These are phyloP conservation scores for Wickerhamomyces queroliae DNA, from an alignment of 805 yeast genomes.

Conservation along the genomic window DNA sequence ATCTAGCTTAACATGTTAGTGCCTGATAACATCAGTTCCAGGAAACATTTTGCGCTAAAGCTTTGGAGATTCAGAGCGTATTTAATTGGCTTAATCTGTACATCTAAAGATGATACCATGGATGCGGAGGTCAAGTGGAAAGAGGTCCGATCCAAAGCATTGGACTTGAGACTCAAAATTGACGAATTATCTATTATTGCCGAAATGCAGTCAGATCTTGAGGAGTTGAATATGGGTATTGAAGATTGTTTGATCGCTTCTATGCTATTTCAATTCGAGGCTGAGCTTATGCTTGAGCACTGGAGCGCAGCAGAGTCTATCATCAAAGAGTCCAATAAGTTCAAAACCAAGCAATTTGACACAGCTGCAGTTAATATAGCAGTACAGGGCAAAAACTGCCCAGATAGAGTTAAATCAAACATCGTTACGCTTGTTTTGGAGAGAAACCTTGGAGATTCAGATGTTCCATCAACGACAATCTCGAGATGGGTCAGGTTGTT, in stretches of 20 bases:
- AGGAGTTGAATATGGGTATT: conserved; percentile 10
- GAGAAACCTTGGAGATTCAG: conserved; percentile 15
- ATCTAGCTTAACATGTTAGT: conserved; percentile 13
- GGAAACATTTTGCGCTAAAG: conserved; percentile 12
- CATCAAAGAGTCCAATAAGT: conserved; percentile 12
- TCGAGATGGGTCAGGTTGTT: conserved; percentile 26
- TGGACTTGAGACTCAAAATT: conserved; percentile 8
- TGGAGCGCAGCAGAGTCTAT: conserved; percentile 15
- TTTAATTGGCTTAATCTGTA: conserved; percentile 14
- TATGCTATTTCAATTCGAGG: conserved; percentile 19
- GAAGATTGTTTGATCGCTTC: conserved; percentile 18
- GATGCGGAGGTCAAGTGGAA: conserved; percentile 7
- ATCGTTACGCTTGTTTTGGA: conserved; percentile 18
- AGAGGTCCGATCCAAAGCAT: conserved; percentile 4
- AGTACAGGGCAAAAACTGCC: conserved; percentile 8
- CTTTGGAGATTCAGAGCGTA: conserved; percentile 14
- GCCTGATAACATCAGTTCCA: conserved; percentile 22
- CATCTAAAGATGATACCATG: conserved; percentile 3
- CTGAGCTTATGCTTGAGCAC: conserved; percentile 19
- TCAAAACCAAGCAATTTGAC: conserved; percentile 17
- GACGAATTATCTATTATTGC: conserved; percentile 11
- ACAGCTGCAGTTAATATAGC: conserved; percentile 16
- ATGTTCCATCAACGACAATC: conserved; percentile 9
- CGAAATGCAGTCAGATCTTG: conserved; percentile 8
- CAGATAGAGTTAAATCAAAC: conserved; percentile 12